Evolutionary conservation across 2,329 filamentous ascomycete genomes (phyloP).

Genomic region (Leptodontidium sp.): DNA sequence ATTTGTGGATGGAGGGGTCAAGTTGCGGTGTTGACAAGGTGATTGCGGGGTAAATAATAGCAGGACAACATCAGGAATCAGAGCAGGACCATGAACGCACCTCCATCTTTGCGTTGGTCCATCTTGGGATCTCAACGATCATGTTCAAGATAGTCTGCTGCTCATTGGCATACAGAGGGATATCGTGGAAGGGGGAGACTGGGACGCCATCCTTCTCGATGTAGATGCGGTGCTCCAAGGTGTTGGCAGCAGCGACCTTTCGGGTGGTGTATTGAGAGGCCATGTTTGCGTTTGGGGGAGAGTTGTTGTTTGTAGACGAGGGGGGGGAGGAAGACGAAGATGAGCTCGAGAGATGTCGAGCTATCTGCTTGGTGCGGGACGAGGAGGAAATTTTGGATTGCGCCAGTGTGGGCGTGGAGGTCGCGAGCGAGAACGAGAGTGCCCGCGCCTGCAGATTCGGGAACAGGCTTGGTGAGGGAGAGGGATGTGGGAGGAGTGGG

Average conservation of each 20-base stretch:
- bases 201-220: slow-evolving; percentile 97
- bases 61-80: slow-evolving; percentile 16
- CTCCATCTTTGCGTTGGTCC: slow-evolving; percentile 99
- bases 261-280: slow-evolving; percentile 73
- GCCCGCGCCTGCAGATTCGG: slow-evolving; percentile 23
- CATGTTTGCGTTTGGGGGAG: slow-evolving; percentile 41
- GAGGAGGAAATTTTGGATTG: slow-evolving; percentile 37
- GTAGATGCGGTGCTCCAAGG: slow-evolving; percentile 96
- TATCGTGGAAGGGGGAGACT: slow-evolving; percentile 97
- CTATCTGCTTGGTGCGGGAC: slow-evolving; percentile 50
- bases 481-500: slow-evolving; percentile 11
- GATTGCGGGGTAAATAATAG: slow-evolving; percentile 35
- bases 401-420: neutral
- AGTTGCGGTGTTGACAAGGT: slow-evolving; percentile 16
- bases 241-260: slow-evolving; percentile 91
- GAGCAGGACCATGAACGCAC: slow-evolving; percentile 60
- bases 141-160: slow-evolving; percentile 98
- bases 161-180: slow-evolving; percentile 96
- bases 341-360: slow-evolving; percentile 56
- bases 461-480: neutral
- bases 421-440: slow-evolving; percentile 25
- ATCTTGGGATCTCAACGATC: slow-evolving; percentile 98
- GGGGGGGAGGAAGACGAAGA: slow-evolving; percentile 36
- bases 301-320: slow-evolving; percentile 17
- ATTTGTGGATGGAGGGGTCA: slow-evolving; percentile 10